A percentile compares a stretch with the other conserved stretches of the same genome.
Conservation (phyloP, 257 asterid genomes). For the Euphrasia confusa region DNA sequence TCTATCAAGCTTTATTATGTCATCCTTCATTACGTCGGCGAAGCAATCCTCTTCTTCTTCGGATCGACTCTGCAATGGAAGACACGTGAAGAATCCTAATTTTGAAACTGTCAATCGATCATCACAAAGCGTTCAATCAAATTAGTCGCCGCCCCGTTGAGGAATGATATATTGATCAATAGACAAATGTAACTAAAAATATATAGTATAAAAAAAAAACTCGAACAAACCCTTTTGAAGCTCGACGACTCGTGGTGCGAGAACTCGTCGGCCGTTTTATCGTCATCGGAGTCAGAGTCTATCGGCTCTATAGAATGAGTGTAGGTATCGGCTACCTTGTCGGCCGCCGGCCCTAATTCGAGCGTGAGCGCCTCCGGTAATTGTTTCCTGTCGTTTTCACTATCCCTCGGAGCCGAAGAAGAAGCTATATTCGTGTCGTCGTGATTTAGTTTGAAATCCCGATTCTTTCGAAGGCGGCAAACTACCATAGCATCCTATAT, state of each 20-base stretch:
- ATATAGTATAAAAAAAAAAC: too few species aligned
- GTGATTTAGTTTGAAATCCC: constrained; percentile 50
- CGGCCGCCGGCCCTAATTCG: too few species aligned
- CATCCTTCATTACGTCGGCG: constrained; percentile 83
- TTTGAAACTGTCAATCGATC: too few species aligned
- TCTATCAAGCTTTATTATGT: constrained; percentile 56
- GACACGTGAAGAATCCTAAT: constrained; percentile 2
- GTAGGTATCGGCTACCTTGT: constrained; percentile 6
- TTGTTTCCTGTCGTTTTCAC: background rate
- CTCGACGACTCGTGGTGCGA: constrained; percentile 29
- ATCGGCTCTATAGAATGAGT: constrained; percentile 45
- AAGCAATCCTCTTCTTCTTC: constrained; percentile 63
- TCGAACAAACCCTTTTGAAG: constrained; percentile 30
- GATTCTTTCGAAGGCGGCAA: constrained; percentile 77
- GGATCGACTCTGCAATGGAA: constrained; percentile 30
- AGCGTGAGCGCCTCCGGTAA: background rate
- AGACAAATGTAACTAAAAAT: too few species aligned
- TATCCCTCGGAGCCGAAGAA: too few species aligned
- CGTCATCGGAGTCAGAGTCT: constrained; percentile 37
- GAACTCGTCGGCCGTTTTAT: constrained; percentile 31
- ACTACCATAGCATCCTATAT: constrained; percentile 67
- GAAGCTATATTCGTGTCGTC: constrained; percentile 20
- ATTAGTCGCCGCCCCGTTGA: too few species aligned
- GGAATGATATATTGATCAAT: too few species aligned
- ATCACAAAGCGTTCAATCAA: background rate